Evolutionary conservation across 2,329 filamentous ascomycete species (phyloP).

Genomic region (Lasiodiplodia hormozganensis): DNA sequence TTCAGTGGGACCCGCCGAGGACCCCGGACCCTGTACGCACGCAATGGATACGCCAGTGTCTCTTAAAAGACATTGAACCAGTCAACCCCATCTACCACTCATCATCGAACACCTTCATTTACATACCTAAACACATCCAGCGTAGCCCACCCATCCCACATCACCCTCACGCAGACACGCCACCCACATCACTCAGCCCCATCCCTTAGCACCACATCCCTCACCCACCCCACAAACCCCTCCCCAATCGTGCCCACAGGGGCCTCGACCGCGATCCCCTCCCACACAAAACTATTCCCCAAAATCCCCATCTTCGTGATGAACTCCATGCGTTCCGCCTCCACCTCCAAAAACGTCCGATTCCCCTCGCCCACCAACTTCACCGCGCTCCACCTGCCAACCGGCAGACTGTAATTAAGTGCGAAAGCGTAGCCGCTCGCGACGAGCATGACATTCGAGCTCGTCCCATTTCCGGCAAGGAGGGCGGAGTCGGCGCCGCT

Average conservation of each 20-base stretch:
- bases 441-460: constrained; percentile 48
- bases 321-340: constrained; percentile 44
- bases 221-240: constrained; percentile 23
- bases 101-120: too few relatives aligned
- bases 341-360: constrained; percentile 44
- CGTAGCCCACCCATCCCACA: too few relatives aligned
- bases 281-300: constrained; percentile 51
- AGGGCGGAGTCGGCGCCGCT: constrained; percentile 54
- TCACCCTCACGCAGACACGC: too few relatives aligned
- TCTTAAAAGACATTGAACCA: too few relatives aligned
- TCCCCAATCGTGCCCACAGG: constrained; percentile 42
- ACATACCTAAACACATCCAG: too few relatives aligned
- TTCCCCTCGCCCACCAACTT: constrained; percentile 46
- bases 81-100: too few relatives aligned
- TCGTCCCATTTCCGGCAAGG: constrained; percentile 30
- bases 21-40: too few relatives aligned
- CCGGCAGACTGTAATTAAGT: constrained; percentile 51
- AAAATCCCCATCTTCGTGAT: constrained; percentile 53
- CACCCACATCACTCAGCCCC: neutral
- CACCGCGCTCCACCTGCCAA: constrained; percentile 46
- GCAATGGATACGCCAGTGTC: too few relatives aligned
- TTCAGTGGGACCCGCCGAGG: too few relatives aligned
- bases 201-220: neutral
- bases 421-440: constrained; percentile 48
- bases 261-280: constrained; percentile 55